Evolutionary conservation across 2,329 filamentous ascomycete genomes (phyloP).

Genomic region (Esteya vermicola): DNA sequence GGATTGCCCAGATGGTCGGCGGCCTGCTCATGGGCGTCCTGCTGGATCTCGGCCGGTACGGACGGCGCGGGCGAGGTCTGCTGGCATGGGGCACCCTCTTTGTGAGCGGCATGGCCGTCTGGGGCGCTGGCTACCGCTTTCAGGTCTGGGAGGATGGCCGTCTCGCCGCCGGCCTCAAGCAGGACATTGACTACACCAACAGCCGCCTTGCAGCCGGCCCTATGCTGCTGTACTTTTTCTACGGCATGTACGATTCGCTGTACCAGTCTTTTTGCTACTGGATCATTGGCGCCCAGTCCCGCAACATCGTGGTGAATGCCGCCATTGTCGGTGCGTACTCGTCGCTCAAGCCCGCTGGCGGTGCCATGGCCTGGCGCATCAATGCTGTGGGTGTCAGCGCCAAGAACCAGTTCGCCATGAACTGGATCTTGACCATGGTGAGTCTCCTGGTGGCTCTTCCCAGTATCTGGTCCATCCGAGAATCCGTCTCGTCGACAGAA

Average conservation of each 20-base stretch:
- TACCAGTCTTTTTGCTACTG: slow-evolving; percentile 55
- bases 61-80: slow-evolving; percentile 28
- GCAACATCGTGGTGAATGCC: slow-evolving; percentile 24
- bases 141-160: slow-evolving; percentile 37
- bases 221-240: slow-evolving; percentile 58
- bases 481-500: no score
- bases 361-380: slow-evolving; percentile 30
- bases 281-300: slow-evolving; percentile 32
- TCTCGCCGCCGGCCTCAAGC: slow-evolving; percentile 20
- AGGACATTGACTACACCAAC: slow-evolving; percentile 21
- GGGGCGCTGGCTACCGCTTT: slow-evolving; percentile 51
- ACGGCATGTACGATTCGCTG: slow-evolving; percentile 52
- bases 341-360: slow-evolving; percentile 26
- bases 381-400: slow-evolving; percentile 20
- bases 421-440: slow-evolving; percentile 30
- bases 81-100: slow-evolving; percentile 32
- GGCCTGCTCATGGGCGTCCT: slow-evolving; percentile 30
- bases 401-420: slow-evolving; percentile 28
- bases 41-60: slow-evolving; percentile 27
- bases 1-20: slow-evolving; percentile 41
- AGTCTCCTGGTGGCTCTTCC: slow-evolving; percentile 26
- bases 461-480: slow-evolving; percentile 23
- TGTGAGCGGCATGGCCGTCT: slow-evolving; percentile 34
- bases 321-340: slow-evolving; percentile 32
- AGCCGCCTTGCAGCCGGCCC: slow-evolving; percentile 14